These are phyloP conservation scores for Cyberlindnera saturnus DNA, from an alignment of 805 yeast genomes.

Conservation along the genomic window DNA sequence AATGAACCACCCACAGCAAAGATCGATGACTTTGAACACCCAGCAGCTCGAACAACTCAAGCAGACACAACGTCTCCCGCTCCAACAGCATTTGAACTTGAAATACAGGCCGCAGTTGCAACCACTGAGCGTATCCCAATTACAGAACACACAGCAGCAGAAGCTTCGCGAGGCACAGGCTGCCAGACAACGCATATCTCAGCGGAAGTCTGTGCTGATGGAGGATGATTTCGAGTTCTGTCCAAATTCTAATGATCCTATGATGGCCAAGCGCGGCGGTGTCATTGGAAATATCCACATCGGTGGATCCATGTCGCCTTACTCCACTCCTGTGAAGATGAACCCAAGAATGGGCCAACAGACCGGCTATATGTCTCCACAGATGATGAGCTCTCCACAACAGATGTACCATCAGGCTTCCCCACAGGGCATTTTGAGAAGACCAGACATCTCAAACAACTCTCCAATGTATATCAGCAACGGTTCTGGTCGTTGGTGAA, in stretches of 20 bases:
- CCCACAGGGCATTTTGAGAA: conserved; percentile 17
- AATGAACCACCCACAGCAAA: background rate
- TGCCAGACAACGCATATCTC: conserved; percentile 47
- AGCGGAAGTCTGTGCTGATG: conserved; percentile 61
- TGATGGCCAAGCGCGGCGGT: background rate
- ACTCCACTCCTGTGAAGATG: conserved; percentile 19
- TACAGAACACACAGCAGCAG: conserved; percentile 14
- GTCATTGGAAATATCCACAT: background rate
- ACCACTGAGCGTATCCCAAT: conserved; percentile 11
- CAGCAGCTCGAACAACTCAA: conserved; percentile 7
- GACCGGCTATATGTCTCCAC: conserved; percentile 12
- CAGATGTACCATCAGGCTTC: conserved; percentile 9
- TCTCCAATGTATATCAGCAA: background rate
- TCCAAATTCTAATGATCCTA: conserved; percentile 30
- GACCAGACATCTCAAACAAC: conserved; percentile 7
- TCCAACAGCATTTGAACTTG: conserved; percentile 6
- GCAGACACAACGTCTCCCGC: conserved; percentile 4
- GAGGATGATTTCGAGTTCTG: conserved; percentile 73
- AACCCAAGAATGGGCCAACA: conserved; percentile 9
- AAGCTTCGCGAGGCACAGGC: conserved; percentile 20
- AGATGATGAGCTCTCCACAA: conserved; percentile 11
- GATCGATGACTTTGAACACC: background rate
- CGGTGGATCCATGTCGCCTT: conserved; percentile 12
- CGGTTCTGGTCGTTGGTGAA: too few relatives aligned
- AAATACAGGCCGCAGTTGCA: conserved; percentile 5